Evolutionary conservation across 306 rosid genomes (phyloP).

Genomic region (Benincasa hispida): DNA sequence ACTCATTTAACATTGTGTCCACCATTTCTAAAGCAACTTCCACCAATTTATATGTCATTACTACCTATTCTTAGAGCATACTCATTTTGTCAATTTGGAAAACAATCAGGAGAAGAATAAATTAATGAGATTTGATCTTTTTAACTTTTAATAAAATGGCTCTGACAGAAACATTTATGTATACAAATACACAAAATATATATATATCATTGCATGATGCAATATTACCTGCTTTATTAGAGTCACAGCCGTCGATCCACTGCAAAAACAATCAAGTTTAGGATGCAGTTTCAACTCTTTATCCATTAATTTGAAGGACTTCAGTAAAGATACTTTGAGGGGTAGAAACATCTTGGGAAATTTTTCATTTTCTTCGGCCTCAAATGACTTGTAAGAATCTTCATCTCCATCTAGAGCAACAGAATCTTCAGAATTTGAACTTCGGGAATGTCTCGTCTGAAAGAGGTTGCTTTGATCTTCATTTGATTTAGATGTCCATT

Average conservation of each 20-base stretch:
- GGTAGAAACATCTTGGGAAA: slow-evolving; percentile 28
- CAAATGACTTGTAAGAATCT: slow-evolving; percentile 20
- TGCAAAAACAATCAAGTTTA: slow-evolving; percentile 41
- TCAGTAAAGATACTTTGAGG: slow-evolving; percentile 28
- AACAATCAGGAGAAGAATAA: not conserved
- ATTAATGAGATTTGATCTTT: not conserved
- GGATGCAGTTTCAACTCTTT: slow-evolving; percentile 35
- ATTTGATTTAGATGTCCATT: slow-evolving; percentile 26
- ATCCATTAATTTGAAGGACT: slow-evolving; percentile 40
- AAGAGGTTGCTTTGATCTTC: slow-evolving; percentile 11
- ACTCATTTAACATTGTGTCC: not conserved
- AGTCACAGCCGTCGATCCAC: slow-evolving; percentile 39
- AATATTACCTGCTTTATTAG: slow-evolving; percentile 32
- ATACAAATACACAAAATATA: not conserved
- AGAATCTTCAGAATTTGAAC: slow-evolving; percentile 16
- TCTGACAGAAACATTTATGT: not conserved
- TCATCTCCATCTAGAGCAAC: slow-evolving; percentile 23
- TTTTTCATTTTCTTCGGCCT: slow-evolving; percentile 14
- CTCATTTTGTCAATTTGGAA: not conserved
- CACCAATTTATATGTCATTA: not conserved
- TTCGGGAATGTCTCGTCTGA: slow-evolving; percentile 1
- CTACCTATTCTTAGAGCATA: not conserved
- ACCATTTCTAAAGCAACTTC: not conserved
- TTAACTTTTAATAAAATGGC: not conserved
- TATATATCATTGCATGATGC: not conserved